Percentiles rank a stretch among this genome's conserved stretches.
phyloP scores from a whole-genome alignment of 192 early-diverging fungal genomes.

The Backusella luteola region DNA sequence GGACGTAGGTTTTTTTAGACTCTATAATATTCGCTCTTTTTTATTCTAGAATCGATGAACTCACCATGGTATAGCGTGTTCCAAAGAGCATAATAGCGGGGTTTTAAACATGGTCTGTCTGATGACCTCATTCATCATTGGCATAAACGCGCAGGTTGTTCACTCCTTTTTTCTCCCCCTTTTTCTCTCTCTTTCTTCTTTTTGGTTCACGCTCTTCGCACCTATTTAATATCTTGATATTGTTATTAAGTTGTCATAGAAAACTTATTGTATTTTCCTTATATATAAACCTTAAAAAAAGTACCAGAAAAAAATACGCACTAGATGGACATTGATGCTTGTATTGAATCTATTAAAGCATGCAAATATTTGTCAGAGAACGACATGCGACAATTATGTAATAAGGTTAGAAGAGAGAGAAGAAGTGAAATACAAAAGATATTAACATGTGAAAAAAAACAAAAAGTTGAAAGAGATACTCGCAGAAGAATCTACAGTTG shows the following conservation, averaged over 20 bases:
- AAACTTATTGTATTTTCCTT: not conserved
- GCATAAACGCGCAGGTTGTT: conserved; percentile 3
- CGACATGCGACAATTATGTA: conserved; percentile 95
- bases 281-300: not conserved
- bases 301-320: not conserved
- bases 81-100: not conserved
- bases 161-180: not conserved
- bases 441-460: not conserved
- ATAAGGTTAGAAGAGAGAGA: conserved; percentile 63
- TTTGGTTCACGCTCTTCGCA: not conserved
- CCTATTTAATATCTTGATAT: not conserved
- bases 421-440: conserved; percentile 1
- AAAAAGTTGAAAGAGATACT: conserved; percentile 86
- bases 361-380: conserved; percentile 92
- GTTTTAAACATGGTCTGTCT: not conserved
- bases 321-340: conserved; percentile 67
- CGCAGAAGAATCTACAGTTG: conserved; percentile 97
- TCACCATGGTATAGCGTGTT: no score
- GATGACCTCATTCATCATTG: conserved; percentile 2
- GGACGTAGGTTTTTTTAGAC: no score
- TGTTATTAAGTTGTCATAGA: not conserved
- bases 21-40: no score
- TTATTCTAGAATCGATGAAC: no score
- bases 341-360: conserved; percentile 86
- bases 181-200: not conserved